Conservation (phyloP, 306 rosid genomes). For the Vigna radiata region DNA sequence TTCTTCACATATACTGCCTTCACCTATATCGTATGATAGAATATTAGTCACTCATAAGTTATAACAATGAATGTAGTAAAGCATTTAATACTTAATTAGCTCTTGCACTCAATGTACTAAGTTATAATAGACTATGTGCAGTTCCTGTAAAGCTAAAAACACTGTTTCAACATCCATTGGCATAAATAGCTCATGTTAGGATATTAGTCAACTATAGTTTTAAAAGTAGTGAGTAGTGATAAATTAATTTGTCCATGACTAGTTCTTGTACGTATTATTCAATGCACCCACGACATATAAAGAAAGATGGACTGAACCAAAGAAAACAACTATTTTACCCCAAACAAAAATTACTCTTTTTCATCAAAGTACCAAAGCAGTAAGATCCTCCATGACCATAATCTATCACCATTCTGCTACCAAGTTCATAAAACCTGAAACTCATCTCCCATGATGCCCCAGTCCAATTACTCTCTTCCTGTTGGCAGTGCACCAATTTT, state of each 20-base stretch:
- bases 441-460: background rate
- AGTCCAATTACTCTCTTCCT: slow-evolving; percentile 18
- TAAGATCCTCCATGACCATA: background rate
- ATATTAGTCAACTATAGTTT: slow-evolving; percentile 13
- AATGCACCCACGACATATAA: background rate
- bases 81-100: background rate
- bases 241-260: background rate
- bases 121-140: background rate
- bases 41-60: slow-evolving; percentile 10
- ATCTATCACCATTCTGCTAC: background rate
- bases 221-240: background rate
- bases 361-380: background rate
- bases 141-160: background rate
- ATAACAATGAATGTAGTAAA: background rate
- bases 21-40: slow-evolving; percentile 55
- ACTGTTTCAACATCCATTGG: background rate
- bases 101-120: slow-evolving; percentile 11
- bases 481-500: slow-evolving; percentile 13
- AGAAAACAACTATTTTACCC: background rate
- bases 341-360: background rate
- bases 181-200: background rate
- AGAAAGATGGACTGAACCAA: background rate
- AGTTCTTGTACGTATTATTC: background rate
- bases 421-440: background rate
- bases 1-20: slow-evolving; percentile 94